Evolutionary conservation across 768 basidiomycete species (phyloP).

Genomic region (Multifurca ochricompacta): DNA sequence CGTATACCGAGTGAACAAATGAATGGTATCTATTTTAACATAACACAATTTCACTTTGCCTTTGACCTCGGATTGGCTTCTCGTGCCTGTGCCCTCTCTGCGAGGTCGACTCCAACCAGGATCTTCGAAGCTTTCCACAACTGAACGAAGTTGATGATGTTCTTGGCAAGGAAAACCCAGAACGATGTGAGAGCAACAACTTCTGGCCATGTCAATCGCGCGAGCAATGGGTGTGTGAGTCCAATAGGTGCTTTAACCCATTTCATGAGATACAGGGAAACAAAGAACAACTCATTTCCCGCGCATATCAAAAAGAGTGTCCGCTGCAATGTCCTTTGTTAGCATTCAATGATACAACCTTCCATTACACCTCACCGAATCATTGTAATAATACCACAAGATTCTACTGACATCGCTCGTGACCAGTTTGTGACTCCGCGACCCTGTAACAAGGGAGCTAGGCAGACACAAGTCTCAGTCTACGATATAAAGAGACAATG

Average conservation of each 20-base stretch:
- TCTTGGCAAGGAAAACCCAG: constrained; percentile 73
- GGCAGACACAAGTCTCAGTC: constrained; percentile 10
- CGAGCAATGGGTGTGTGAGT: constrained; percentile 26
- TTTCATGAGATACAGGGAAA: constrained; percentile 88
- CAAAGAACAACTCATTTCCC: constrained; percentile 93
- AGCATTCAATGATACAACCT: not conserved
- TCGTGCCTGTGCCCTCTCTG: constrained; percentile 66
- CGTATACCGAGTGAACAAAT: not conserved
- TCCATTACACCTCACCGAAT: constrained; percentile 51
- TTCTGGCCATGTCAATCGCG: constrained; percentile 66
- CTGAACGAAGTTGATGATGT: constrained; percentile 91
- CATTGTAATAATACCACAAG: constrained; percentile 89
- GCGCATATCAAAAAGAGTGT: constrained; percentile 91
- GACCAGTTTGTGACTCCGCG: constrained; percentile 87
- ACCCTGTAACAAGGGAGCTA: constrained; percentile 93
- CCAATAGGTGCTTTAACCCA: constrained; percentile 66
- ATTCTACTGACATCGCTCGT: constrained; percentile 90
- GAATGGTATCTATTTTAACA: constrained; percentile 6
- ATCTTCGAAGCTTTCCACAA: constrained; percentile 98
- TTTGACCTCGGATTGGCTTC: constrained; percentile 29
- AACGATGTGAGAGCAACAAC: constrained; percentile 52
- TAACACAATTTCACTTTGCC: constrained; percentile 1
- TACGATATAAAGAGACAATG: not conserved
- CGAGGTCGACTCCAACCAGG: constrained; percentile 86
- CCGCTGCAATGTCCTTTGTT: constrained; percentile 37